Evolutionary conservation across 176 grass and related monocot genomes (phyloP), one percentile per base, ranked within the genome.

Genomic region (Juncus inflexus): DNA sequence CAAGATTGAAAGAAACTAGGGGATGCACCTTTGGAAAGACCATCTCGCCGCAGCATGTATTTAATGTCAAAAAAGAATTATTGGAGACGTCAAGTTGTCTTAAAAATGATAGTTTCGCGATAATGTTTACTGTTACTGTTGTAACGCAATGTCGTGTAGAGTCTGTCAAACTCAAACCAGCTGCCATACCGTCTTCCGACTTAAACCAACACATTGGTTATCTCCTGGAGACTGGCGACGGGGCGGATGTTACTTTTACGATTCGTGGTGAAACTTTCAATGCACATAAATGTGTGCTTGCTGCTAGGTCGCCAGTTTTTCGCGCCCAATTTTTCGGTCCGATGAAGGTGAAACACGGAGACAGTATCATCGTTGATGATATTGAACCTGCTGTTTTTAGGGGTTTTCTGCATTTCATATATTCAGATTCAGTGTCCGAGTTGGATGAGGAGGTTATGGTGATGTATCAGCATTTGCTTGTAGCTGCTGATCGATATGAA

Each of bases 361-460:
- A 13, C 9, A 19, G 7, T 12, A 59, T 80, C 0, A 50, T 70
- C 50, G 39, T 84, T 61, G 38, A 50, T 3, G 82, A 66, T 58
- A 84, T 84, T 15, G 64, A 84, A 2, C 42, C 59, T 0, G 15
- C 40, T 2, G 55, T 59, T 59, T 59, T 59, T 28, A 59, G 16
- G 16, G 7, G 12, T 28, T 16, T 59, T 14, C 55, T 59, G 4
- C 55, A 59, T 59, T 59, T 59, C 55, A 59, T 59, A 59, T 59
- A 59, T 59, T 59, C 55, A 16, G 55, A 59, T 59, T 59, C 55
- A 4, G 55, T 59, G 55, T 28, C 55, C n/a, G 55, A 59, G 11
- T n/a, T 59, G 5, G 55, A 59, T 7, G 55, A 16, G 16, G 55
- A 59, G 3, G 12, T 7, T 59, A 12, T 59, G 6, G n/a, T 15